These are phyloP conservation scores for Peterozyma toletana DNA, from an alignment of 805 yeast species.

Conservation along the genomic window DNA sequence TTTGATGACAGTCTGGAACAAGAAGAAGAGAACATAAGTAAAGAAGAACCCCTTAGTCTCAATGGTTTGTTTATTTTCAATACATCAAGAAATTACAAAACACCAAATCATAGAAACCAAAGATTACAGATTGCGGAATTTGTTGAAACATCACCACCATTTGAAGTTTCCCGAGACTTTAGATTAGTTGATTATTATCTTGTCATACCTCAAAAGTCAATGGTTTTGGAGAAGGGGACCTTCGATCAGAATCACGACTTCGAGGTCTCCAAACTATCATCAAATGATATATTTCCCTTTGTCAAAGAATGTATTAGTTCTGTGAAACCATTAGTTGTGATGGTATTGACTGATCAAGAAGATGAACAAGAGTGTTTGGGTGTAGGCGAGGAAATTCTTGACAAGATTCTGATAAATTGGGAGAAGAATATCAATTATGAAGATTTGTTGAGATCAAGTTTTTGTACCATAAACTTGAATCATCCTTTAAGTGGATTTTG, in stretches of 20 bases:
- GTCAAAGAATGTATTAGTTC: neutral
- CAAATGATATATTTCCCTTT: neutral
- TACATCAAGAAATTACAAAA: neutral
- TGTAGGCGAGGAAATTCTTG: constrained; percentile 18
- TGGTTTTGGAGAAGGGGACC: too few species aligned
- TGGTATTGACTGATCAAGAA: constrained; percentile 1
- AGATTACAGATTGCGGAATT: neutral
- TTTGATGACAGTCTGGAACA: neutral
- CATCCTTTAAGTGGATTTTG: constrained; percentile 26
- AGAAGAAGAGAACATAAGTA: neutral
- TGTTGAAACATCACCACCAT: constrained; percentile 3
- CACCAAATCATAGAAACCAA: neutral
- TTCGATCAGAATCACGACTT: neutral
- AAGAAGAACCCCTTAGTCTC: too few species aligned
- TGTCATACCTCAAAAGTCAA: neutral
- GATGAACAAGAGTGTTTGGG: neutral
- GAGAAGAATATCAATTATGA: constrained; percentile 21
- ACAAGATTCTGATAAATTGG: constrained; percentile 35
- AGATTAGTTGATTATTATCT: neutral
- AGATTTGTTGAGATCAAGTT: constrained; percentile 30
- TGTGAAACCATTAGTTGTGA: neutral
- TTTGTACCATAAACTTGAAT: constrained; percentile 29
- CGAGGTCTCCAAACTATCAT: neutral
- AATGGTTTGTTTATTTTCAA: neutral
- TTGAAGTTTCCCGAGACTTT: neutral